Evolutionary conservation across 305 asterid species (phyloP).

Genomic region (Fraxinus nigra): DNA sequence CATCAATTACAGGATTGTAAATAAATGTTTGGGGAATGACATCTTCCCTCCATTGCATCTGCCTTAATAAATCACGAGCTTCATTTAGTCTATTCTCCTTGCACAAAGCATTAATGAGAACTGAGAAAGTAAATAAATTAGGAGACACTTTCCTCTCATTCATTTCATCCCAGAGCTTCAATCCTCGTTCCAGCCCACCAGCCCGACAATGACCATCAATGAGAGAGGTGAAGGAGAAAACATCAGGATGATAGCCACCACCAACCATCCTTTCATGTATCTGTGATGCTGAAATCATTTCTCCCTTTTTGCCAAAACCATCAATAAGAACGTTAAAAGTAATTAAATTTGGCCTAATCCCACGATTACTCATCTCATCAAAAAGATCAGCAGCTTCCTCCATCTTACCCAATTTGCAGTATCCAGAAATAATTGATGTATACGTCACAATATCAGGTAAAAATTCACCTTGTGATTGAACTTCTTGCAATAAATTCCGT

Average conservation of each 20-base stretch:
- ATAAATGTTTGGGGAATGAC: constrained; percentile 66
- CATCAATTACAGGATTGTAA: constrained; percentile 86
- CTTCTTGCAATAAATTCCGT: constrained; percentile 46
- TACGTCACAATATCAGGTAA: constrained; percentile 65
- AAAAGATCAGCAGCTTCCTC: constrained; percentile 48
- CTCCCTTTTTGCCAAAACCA: constrained; percentile 76
- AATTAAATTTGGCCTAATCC: constrained; percentile 55
- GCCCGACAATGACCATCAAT: constrained; percentile 63
- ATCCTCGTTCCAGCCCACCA: constrained; percentile 62
- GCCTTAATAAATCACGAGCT: constrained; percentile 64
- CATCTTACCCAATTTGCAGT: constrained; percentile 58
- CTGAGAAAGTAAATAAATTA: constrained; percentile 62
- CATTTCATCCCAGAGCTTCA: constrained; percentile 72
- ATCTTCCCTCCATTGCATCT: constrained; percentile 50
- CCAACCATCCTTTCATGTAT: constrained; percentile 46
- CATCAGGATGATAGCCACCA: constrained; percentile 62
- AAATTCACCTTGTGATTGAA: constrained; percentile 39
- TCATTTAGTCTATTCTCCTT: constrained; percentile 67
- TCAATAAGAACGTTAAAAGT: constrained; percentile 67
- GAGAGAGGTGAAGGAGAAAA: constrained; percentile 72
- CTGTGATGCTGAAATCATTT: constrained; percentile 49
- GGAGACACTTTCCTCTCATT: constrained; percentile 52
- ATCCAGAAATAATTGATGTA: constrained; percentile 70
- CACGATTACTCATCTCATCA: constrained; percentile 53
- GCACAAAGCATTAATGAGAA: constrained; percentile 66